A percentile compares a stretch with the other conserved stretches of the same genome.
Conservation (phyloP, 2,329 filamentous ascomycete genomes). For the Calonectria pseudoturangicola region DNA sequence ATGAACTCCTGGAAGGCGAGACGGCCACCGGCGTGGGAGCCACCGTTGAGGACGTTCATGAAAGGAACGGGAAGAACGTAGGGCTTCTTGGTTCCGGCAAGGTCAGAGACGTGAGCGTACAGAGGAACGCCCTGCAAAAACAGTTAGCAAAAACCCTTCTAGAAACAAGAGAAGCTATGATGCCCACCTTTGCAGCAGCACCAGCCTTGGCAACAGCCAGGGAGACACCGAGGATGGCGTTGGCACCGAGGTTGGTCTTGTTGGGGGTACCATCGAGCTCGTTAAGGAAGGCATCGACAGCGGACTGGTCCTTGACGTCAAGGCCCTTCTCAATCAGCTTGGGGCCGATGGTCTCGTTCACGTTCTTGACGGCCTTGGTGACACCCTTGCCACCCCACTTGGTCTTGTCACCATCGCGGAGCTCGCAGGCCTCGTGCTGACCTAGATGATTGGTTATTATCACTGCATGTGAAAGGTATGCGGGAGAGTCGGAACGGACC, state of each 20-base stretch:
- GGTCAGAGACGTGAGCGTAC: conserved; percentile 91
- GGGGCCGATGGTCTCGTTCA: conserved; percentile 87
- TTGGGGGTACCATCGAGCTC: conserved; percentile 89
- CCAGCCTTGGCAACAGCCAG: conserved; percentile 91
- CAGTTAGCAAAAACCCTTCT: conserved; percentile 42
- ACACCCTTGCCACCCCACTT: conserved; percentile 94
- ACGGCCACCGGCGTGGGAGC: conserved; percentile 96
- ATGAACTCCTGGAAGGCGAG: conserved; percentile 98
- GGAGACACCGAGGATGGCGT: conserved; percentile 90
- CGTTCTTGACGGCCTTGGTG: conserved; percentile 88
- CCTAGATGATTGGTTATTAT: conserved; percentile 70
- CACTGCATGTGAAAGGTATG: conserved; percentile 46
- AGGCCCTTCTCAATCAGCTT: conserved; percentile 88
- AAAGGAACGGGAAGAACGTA: conserved; percentile 93
- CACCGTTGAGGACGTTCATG: conserved; percentile 94
- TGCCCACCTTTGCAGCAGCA: conserved; percentile 85
- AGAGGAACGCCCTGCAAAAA: conserved; percentile 80
- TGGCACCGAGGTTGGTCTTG: conserved; percentile 92
- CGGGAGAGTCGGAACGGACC: conserved; percentile 73
- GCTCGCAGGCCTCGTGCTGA: conserved; percentile 92
- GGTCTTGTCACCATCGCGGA: conserved; percentile 91
- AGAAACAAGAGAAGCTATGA: conserved; percentile 19
- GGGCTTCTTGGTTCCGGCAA: conserved; percentile 92
- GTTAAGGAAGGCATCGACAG: conserved; percentile 89
- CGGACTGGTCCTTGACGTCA: conserved; percentile 90